Evolutionary conservation across 192 early-diverging fungal genomes (phyloP).

Genomic region (Linnemannia hyalina): DNA sequence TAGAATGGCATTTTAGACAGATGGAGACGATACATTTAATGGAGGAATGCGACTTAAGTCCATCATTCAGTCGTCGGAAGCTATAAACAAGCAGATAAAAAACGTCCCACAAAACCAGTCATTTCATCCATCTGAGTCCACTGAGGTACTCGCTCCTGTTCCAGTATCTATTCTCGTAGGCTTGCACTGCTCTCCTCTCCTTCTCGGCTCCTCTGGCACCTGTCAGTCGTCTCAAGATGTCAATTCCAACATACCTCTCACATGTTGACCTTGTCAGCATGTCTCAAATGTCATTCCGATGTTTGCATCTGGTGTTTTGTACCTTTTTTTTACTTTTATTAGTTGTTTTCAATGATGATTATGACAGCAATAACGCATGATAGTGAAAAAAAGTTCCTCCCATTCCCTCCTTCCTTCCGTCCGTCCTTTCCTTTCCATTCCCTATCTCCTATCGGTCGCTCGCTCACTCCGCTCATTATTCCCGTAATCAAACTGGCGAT

Average conservation of each 20-base stretch:
- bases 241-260: not conserved
- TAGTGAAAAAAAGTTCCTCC: not conserved
- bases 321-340: not conserved
- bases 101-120: not conserved
- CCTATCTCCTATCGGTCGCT: not conserved
- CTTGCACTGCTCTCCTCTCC: not conserved
- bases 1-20: not conserved
- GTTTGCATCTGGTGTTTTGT: too few relatives aligned
- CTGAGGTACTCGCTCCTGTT: not conserved
- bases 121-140: not conserved
- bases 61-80: not conserved
- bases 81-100: not conserved
- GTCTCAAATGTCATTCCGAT: not conserved
- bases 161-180: not conserved
- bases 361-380: not conserved
- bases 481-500: not conserved
- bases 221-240: not conserved
- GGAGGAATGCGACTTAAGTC: not conserved
- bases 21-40: not conserved
- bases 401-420: not conserved
- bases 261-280: not conserved
- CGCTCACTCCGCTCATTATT: slow-evolving; percentile 11
- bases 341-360: not conserved
- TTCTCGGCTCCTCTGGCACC: not conserved
- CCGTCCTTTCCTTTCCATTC: not conserved